These are phyloP conservation scores for Syzygium aqueum DNA, from an alignment of 345 rosid species.

Conservation along the genomic window DNA sequence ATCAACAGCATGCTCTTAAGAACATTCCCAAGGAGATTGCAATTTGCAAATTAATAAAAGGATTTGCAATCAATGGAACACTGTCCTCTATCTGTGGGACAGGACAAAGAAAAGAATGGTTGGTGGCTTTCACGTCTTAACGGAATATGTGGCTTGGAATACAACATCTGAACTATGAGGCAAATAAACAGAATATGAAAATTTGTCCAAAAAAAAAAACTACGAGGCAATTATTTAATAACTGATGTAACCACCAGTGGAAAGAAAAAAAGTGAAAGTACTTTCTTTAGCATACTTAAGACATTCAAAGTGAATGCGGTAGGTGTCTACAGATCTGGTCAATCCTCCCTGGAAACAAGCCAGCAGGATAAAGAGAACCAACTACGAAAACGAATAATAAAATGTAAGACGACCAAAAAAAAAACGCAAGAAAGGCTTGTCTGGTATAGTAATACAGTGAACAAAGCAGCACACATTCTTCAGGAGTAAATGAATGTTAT, in stretches of 20 bases:
- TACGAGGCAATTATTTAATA: background rate
- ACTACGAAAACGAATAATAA: background rate
- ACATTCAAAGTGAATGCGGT: background rate
- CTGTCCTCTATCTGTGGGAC: background rate
- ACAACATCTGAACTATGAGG: background rate
- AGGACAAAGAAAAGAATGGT: background rate
- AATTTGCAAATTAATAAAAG: background rate
- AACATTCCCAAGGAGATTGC: background rate
- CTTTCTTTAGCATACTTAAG: background rate
- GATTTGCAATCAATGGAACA: background rate
- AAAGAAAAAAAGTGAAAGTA: background rate
- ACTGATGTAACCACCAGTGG: background rate
- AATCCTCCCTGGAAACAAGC: background rate
- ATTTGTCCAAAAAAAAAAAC: no score
- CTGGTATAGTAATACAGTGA: background rate
- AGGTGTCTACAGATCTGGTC: background rate
- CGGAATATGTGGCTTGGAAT: background rate
- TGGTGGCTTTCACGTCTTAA: background rate
- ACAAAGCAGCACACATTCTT: background rate
- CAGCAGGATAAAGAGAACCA: background rate
- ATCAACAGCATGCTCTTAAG: background rate
- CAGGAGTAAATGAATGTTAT: background rate
- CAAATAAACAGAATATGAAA: no score
- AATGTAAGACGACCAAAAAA: background rate
- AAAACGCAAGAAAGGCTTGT: background rate